A percentile compares a stretch with the other conserved stretches of the same genome.
Conservation (phyloP, 225 moss, liverwort and hornwort genomes). For the Bryoerythrophyllum caledonicum region DNA sequence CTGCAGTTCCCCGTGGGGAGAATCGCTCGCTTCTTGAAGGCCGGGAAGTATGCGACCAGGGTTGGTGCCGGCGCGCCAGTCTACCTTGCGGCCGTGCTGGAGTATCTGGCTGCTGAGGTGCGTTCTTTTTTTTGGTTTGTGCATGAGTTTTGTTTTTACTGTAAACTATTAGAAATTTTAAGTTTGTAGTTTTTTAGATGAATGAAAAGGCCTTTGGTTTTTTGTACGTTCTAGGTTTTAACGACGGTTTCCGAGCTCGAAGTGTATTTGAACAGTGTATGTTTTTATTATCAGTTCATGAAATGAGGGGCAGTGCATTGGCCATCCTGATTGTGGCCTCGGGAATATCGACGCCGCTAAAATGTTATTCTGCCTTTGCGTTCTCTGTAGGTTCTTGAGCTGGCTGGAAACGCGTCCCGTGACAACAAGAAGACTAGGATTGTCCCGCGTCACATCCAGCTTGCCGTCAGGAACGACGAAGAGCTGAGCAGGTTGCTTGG, state of each 20-base stretch:
- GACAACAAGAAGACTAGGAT: conserved; percentile 44
- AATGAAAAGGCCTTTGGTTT: neutral
- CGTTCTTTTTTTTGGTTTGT: neutral
- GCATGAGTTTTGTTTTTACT: no score
- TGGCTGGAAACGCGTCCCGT: conserved; percentile 38
- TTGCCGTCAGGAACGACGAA: conserved; percentile 47
- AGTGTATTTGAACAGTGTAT: neutral
- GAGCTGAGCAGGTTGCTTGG: conserved; percentile 43
- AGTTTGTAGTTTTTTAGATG: neutral
- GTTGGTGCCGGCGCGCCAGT: conserved; percentile 43
- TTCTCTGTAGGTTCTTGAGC: conserved; percentile 27
- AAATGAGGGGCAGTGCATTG: no score
- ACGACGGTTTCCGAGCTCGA: no score
- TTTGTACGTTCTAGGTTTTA: no score
- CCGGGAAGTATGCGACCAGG: conserved; percentile 41
- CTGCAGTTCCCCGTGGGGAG: conserved; percentile 45
- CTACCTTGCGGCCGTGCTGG: conserved; percentile 41
- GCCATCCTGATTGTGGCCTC: neutral
- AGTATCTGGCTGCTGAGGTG: conserved; percentile 45
- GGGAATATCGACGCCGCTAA: no score
- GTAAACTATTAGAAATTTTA: no score
- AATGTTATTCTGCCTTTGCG: neutral
- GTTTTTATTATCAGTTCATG: no score
- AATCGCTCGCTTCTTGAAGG: neutral
- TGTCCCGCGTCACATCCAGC: conserved; percentile 46